Evolutionary conservation across 2,329 filamentous ascomycete genomes (phyloP).

Genomic region (Cladobotryum mycophilum): DNA sequence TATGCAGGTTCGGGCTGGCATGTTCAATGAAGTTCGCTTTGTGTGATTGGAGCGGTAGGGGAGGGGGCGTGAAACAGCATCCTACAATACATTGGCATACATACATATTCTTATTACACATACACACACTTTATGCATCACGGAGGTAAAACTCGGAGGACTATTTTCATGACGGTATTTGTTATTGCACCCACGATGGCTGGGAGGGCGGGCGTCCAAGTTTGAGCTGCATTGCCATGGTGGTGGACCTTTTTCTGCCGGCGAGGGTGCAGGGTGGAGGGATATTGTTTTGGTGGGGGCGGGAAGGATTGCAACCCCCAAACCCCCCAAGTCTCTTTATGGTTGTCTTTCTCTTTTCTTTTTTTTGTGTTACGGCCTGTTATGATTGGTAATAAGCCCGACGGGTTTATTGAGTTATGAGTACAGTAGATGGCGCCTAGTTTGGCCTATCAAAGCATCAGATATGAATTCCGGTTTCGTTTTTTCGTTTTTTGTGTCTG

Average conservation of each 20-base stretch:
- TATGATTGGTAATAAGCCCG: too few relatives aligned
- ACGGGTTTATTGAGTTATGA: too few relatives aligned
- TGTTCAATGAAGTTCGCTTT: constrained; percentile 72
- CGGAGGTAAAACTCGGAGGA: not conserved
- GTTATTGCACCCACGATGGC: not conserved
- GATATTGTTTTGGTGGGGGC: too few relatives aligned
- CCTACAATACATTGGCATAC: too few relatives aligned
- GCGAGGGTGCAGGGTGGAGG: too few relatives aligned
- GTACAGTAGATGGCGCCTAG: too few relatives aligned
- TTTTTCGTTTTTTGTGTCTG: too few relatives aligned
- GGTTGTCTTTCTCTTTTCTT: not conserved
- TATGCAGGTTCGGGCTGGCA: constrained; percentile 64
- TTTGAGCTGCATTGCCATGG: not conserved
- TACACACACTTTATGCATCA: not conserved
- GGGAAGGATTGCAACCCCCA: not conserved
- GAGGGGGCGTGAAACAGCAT: too few relatives aligned
- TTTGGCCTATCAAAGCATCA: too few relatives aligned
- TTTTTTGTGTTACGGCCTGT: not conserved
- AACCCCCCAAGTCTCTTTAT: not conserved
- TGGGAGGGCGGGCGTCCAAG: not conserved
- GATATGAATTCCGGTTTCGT: too few relatives aligned
- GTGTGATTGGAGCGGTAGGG: constrained; percentile 18
- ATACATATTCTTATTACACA: too few relatives aligned
- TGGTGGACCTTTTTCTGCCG: too few relatives aligned
- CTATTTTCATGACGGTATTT: not conserved